phyloP scores from a whole-genome alignment of 2,329 filamentous ascomycete genomes.

The Alternaria arborescens region DNA sequence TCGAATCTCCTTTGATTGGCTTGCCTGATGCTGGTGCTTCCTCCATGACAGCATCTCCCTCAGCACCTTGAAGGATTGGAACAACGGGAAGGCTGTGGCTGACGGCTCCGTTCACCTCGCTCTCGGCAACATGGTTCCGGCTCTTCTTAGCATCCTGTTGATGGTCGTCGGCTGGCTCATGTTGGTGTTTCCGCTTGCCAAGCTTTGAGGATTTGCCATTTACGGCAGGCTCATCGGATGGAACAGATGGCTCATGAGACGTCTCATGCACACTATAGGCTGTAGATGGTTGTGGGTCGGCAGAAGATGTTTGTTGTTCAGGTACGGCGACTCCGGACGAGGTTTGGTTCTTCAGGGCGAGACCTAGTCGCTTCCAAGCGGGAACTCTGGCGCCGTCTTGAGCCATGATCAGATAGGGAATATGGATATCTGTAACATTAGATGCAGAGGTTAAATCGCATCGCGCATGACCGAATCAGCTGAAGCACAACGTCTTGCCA shows the following conservation, averaged over 20 bases:
- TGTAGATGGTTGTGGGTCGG: constrained; percentile 17
- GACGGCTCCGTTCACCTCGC: constrained; percentile 6
- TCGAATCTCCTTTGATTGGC: constrained; percentile 43
- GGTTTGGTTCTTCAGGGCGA: constrained; percentile 66
- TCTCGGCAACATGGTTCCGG: constrained; percentile 22
- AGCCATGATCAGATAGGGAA: constrained; percentile 44
- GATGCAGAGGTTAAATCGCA: constrained; percentile 29
- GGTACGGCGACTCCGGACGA: constrained; percentile 42
- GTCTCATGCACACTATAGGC: constrained; percentile 13
- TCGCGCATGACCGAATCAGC: constrained; percentile 51
- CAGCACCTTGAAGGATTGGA: constrained; percentile 19
- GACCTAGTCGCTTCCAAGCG: constrained; percentile 68
- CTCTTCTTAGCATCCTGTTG: constrained; percentile 39
- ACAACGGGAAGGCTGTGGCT: constrained; percentile 3
- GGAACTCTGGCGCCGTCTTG: constrained; percentile 48
- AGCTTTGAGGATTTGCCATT: constrained; percentile 40
- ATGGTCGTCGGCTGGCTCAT: constrained; percentile 37
- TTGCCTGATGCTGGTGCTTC: constrained; percentile 18
- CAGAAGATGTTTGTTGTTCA: constrained; percentile 25
- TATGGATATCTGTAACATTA: constrained; percentile 33
- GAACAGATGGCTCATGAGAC: constrained; percentile 16
- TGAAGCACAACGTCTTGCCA: constrained; percentile 33
- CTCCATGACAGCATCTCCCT: constrained; percentile 11
- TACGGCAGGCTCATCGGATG: constrained; percentile 29
- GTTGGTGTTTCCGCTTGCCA: constrained; percentile 50